A percentile compares a stretch with the other conserved stretches of the same genome.
Evolutionary conservation across 352 stramenopile genomes (phyloP).

Genomic region (Blastocystis sp.): DNA sequence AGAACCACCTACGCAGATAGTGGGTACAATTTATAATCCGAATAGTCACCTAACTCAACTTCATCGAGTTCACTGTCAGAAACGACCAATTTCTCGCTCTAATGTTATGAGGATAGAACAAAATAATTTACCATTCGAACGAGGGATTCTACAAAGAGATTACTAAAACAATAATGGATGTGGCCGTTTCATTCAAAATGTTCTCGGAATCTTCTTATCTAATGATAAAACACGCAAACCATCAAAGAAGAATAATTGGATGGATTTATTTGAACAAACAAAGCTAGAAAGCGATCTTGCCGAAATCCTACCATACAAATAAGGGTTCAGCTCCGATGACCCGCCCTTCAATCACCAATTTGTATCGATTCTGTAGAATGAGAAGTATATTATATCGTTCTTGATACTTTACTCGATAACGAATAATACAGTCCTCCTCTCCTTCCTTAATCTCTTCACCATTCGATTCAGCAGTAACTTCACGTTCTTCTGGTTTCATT

Average conservation of each 20-base stretch:
- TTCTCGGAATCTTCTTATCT: not conserved
- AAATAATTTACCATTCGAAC: not conserved
- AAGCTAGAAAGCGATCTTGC: not conserved
- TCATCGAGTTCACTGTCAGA: not conserved
- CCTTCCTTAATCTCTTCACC: not conserved
- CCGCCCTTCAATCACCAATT: not conserved
- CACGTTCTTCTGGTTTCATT: not conserved
- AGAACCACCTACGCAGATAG: not conserved
- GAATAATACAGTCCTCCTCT: not conserved
- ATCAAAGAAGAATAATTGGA: not conserved
- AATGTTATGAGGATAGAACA: not conserved
- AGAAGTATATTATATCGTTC: constrained; percentile 41
- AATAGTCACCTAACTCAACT: constrained; percentile 53
- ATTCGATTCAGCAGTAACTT: not conserved
- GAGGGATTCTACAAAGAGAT: not conserved
- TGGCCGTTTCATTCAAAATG: not conserved
- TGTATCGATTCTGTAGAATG: not conserved
- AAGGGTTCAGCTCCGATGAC: constrained; percentile 18
- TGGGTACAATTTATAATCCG: constrained; percentile 31
- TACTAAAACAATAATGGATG: not conserved
- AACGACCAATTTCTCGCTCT: not conserved
- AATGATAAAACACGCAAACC: not conserved
- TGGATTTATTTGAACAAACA: too few relatives aligned
- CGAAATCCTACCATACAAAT: constrained; percentile 22
- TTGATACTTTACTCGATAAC: constrained; percentile 26